A percentile compares a stretch with the other conserved stretches of the same genome.
phyloP scores from a whole-genome alignment of 371 early-diverging fungal species.

The Mucor velutinosus region DNA sequence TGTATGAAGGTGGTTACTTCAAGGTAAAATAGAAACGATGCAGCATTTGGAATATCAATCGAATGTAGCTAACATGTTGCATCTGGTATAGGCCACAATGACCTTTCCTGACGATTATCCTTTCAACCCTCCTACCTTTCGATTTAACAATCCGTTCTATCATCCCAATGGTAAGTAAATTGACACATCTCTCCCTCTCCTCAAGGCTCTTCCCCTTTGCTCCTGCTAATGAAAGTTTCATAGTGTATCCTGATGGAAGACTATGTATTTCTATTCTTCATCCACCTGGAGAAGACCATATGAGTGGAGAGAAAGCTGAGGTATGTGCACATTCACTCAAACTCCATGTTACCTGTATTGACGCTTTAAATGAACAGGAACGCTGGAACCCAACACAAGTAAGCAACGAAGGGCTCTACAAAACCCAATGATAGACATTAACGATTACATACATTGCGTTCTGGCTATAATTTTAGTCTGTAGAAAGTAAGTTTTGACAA shows the following conservation, averaged over 20 bases:
- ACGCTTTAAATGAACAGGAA: constrained; percentile 52
- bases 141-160: constrained; percentile 77
- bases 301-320: constrained; percentile 83
- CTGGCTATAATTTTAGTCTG: constrained; percentile 29
- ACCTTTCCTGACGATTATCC: constrained; percentile 60
- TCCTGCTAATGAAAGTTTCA: neutral
- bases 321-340: constrained; percentile 32
- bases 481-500: constrained; percentile 43
- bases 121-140: constrained; percentile 79
- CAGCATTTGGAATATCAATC: neutral
- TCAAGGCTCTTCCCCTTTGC: neutral
- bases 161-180: constrained; percentile 67
- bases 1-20: constrained; percentile 91
- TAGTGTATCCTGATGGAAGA: constrained; percentile 77
- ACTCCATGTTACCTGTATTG: neutral
- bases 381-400: constrained; percentile 94
- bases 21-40: constrained; percentile 54
- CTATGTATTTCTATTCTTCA: constrained; percentile 88
- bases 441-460: neutral
- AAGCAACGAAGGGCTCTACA: constrained; percentile 12
- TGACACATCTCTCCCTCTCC: neutral
- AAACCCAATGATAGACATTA: neutral
- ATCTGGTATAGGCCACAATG: constrained; percentile 52
- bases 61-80: neutral
- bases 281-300: constrained; percentile 77